phyloP scores from a whole-genome alignment of 2,329 filamentous ascomycete species.

The Colletotrichum chrysophilum region DNA sequence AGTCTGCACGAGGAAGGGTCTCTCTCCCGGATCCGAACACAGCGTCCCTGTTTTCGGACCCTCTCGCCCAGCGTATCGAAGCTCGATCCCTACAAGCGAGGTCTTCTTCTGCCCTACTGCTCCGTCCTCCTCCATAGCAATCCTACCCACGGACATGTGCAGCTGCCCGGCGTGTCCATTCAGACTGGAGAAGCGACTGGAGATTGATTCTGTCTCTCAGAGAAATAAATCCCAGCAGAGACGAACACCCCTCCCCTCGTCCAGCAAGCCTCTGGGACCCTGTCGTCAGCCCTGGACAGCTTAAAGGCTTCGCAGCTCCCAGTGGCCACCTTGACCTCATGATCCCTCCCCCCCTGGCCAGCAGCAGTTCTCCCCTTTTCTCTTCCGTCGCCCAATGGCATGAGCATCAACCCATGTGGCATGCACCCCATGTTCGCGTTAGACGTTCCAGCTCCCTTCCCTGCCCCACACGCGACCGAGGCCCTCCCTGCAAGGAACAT shows the following conservation, averaged over 20 bases:
- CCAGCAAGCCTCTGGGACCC: not conserved
- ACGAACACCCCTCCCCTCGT: not conserved
- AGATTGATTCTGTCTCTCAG: not conserved
- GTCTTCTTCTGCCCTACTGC: not conserved
- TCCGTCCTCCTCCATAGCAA: not conserved
- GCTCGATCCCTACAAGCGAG: slow-evolving; percentile 1
- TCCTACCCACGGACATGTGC: slow-evolving; percentile 8
- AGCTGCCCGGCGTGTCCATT: not conserved
- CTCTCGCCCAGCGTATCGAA: not conserved
- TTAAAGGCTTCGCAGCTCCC: slow-evolving; percentile 4
- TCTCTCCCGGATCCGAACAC: not conserved
- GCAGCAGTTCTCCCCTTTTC: slow-evolving; percentile 8
- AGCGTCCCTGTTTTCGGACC: not conserved
- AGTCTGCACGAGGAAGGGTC: not conserved
- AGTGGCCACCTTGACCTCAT: slow-evolving; percentile 1
- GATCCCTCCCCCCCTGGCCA: not conserved
- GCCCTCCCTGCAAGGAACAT: slow-evolving; percentile 22
- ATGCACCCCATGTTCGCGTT: slow-evolving; percentile 25
- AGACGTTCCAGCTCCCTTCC: slow-evolving; percentile 24
- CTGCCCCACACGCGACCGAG: slow-evolving; percentile 20
- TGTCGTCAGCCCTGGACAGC: slow-evolving; percentile 7
- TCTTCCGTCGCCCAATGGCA: slow-evolving; percentile 19
- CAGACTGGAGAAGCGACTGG: not conserved
- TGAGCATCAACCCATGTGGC: slow-evolving; percentile 20
- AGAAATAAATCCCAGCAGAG: not conserved